Conservation (phyloP, 768 basidiomycete genomes). For the Boletus subcaerulescens region DNA sequence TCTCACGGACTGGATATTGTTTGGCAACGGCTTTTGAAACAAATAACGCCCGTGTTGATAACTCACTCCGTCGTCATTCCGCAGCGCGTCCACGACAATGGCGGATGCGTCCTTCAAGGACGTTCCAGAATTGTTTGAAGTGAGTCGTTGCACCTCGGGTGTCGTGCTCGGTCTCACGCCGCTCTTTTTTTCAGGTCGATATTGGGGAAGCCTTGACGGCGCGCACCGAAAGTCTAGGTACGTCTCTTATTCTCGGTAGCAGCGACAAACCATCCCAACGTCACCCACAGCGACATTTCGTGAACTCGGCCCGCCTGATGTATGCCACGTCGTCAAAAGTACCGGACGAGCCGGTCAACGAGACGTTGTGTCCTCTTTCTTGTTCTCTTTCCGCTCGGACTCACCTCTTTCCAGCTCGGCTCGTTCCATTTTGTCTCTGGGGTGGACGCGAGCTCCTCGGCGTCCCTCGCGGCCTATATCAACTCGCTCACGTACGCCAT, state of each 20-base stretch:
- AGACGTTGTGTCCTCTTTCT: slow-evolving; percentile 58
- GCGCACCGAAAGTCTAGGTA: slow-evolving; percentile 89
- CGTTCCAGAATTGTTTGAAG: slow-evolving; percentile 96
- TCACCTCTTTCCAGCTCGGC: slow-evolving; percentile 55
- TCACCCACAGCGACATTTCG: slow-evolving; percentile 78
- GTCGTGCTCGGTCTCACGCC: slow-evolving; percentile 1
- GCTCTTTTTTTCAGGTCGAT: slow-evolving; percentile 55
- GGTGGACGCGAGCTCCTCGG: slow-evolving; percentile 98
- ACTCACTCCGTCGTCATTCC: not conserved
- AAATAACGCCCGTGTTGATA: slow-evolving; percentile 7
- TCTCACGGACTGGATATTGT: slow-evolving; percentile 19
- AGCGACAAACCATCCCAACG: not conserved
- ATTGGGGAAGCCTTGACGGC: slow-evolving; percentile 87
- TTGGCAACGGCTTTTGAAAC: slow-evolving; percentile 25
- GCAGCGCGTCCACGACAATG: slow-evolving; percentile 34
- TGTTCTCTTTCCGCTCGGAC: too few relatives aligned
- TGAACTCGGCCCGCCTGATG: slow-evolving; percentile 95
- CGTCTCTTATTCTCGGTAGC: slow-evolving; percentile 30
- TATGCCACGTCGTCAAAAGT: slow-evolving; percentile 94
- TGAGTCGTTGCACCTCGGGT: slow-evolving; percentile 30
- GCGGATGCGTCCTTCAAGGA: slow-evolving; percentile 84
- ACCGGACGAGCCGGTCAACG: slow-evolving; percentile 79
- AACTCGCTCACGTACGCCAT: slow-evolving; percentile 97
- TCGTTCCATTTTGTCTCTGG: slow-evolving; percentile 98
- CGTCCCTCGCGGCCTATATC: slow-evolving; percentile 95